Conservation (phyloP, 768 basidiomycete species). For the Tricholoma terreum region DNA sequence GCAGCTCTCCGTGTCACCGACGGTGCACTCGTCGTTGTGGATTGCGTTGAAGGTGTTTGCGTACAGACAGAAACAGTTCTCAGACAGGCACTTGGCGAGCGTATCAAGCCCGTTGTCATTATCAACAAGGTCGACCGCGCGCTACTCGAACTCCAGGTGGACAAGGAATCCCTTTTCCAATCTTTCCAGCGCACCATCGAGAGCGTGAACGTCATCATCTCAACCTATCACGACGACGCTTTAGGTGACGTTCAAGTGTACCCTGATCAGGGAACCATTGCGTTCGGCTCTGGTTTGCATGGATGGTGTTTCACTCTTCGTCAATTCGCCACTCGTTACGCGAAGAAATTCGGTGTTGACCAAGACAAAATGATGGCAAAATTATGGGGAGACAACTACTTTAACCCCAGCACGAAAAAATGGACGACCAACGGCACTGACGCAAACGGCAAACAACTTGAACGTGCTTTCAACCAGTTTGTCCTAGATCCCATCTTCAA, state of each 20-base stretch:
- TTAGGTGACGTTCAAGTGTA: constrained; percentile 99
- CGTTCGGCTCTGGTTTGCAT: constrained; percentile 98
- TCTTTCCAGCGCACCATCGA: constrained; percentile 98
- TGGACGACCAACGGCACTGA: constrained; percentile 81
- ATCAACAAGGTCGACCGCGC: constrained; percentile 99
- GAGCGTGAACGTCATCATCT: constrained; percentile 96
- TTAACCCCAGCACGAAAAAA: constrained; percentile 95
- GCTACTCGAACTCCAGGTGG: constrained; percentile 94
- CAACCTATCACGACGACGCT: constrained; percentile 90
- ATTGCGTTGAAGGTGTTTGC: constrained; percentile 99
- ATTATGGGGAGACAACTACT: constrained; percentile 99
- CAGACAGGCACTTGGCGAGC: constrained; percentile 94
- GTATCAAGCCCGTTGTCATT: constrained; percentile 98
- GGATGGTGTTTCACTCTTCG: constrained; percentile 99
- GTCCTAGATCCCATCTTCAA: constrained; percentile 99
- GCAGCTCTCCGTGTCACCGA: constrained; percentile 99
- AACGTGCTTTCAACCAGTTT: constrained; percentile 98
- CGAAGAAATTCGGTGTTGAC: constrained; percentile 98
- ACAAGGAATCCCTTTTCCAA: constrained; percentile 96
- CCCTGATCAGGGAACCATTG: constrained; percentile 97
- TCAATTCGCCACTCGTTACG: constrained; percentile 91
- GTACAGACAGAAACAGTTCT: constrained; percentile 99
- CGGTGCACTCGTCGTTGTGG: constrained; percentile 98
- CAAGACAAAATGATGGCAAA: constrained; percentile 97
- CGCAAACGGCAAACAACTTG: constrained; percentile 85